These are phyloP conservation scores for Dendrothele bispora DNA, from an alignment of 768 basidiomycete genomes.

Conservation along the genomic window DNA sequence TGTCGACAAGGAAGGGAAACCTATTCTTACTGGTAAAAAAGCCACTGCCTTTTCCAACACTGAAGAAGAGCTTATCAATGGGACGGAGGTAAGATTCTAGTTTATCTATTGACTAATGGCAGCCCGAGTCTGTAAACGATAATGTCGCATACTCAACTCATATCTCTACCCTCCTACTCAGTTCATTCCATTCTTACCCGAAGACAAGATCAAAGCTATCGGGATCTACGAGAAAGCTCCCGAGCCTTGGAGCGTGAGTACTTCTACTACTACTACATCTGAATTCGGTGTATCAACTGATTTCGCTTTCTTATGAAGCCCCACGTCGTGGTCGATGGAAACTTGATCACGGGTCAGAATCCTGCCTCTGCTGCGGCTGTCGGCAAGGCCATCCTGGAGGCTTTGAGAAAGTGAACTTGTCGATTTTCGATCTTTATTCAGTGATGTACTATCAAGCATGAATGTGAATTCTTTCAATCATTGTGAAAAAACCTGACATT, in stretches of 20 bases:
- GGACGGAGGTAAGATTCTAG: conserved; percentile 38
- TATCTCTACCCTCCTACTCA: conserved; percentile 2
- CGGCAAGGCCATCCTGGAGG: conserved; percentile 41
- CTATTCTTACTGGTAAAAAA: conserved; percentile 60
- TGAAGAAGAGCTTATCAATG: conserved; percentile 56
- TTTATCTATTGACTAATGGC: background rate
- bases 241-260: conserved; percentile 56
- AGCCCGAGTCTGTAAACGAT: no score
- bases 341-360: conserved; percentile 52
- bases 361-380: conserved; percentile 44
- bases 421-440: no score
- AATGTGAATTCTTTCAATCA: no score
- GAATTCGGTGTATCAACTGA: no score
- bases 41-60: conserved; percentile 71
- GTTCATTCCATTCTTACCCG: conserved; percentile 66
- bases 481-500: no score
- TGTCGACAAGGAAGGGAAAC: conserved; percentile 54
- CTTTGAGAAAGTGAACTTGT: conserved; percentile 23
- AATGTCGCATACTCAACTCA: no score
- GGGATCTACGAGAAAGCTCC: conserved; percentile 58
- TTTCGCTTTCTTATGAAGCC: no score
- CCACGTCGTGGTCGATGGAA: conserved; percentile 37
- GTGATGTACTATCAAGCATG: no score
- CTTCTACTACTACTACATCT: no score
- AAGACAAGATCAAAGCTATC: conserved; percentile 59